These are phyloP conservation scores for Xylariales sp. DNA, from an alignment of 2,329 filamentous ascomycete species.

Conservation along the genomic window DNA sequence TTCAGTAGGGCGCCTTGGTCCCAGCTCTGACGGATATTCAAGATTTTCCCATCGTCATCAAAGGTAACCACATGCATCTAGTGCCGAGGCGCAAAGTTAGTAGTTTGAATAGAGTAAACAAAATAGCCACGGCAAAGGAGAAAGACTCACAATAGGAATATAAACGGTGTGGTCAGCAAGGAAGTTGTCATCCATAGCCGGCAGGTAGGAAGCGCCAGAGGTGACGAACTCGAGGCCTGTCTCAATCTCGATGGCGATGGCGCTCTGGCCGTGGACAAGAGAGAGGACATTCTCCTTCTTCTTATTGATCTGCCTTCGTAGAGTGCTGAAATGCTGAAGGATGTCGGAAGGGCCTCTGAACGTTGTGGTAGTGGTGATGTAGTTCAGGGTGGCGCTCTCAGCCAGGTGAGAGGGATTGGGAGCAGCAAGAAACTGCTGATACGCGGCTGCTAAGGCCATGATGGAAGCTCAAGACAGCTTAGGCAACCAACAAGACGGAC, in stretches of 20 bases:
- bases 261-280: constrained; percentile 76
- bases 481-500: constrained; percentile 9
- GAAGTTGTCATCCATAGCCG: constrained; percentile 93
- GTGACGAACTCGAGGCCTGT: constrained; percentile 84
- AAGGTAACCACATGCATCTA: constrained; percentile 92
- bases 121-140: not conserved
- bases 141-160: constrained; percentile 78
- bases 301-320: constrained; percentile 82
- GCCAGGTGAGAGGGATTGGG: constrained; percentile 73
- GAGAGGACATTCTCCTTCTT: constrained; percentile 82
- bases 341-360: constrained; percentile 79
- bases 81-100: constrained; percentile 25
- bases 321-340: constrained; percentile 80
- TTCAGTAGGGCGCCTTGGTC: constrained; percentile 94
- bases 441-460: constrained; percentile 66
- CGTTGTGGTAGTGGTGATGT: constrained; percentile 87
- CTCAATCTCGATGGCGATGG: constrained; percentile 81
- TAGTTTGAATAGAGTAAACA: not conserved
- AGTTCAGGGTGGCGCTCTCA: constrained; percentile 78
- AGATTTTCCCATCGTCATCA: constrained; percentile 79
- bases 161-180: constrained; percentile 82
- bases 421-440: constrained; percentile 78
- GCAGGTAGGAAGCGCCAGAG: constrained; percentile 87
- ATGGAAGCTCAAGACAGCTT: constrained; percentile 32
- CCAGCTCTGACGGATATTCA: constrained; percentile 91